phyloP scores from a whole-genome alignment of 1,139 yeast genomes.

The Blastobotrys apis region DNA sequence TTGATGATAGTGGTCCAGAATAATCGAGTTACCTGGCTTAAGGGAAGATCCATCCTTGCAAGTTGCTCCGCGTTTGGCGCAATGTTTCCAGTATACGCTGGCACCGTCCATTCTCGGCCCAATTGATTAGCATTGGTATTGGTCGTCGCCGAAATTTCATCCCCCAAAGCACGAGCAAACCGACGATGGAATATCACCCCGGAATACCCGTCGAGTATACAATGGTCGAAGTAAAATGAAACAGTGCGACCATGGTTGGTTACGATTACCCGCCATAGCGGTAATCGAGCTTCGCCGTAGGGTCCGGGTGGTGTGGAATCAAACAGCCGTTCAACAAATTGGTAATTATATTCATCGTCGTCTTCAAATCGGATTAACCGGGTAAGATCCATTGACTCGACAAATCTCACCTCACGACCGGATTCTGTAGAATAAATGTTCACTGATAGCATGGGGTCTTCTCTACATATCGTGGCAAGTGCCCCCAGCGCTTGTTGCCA shows the following conservation, averaged over 20 bases:
- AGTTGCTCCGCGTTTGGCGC: not conserved
- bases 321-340: conserved; percentile 6
- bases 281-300: conserved; percentile 8
- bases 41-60: not conserved
- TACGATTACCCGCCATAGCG: conserved; percentile 24
- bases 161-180: not conserved
- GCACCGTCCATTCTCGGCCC: not conserved
- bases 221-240: conserved; percentile 24
- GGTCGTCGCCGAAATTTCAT: not conserved
- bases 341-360: not conserved
- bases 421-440: conserved; percentile 1
- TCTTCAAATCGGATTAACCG: not conserved
- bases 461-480: no score
- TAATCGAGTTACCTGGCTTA: no score
- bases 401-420: not conserved
- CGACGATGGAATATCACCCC: conserved; percentile 22
- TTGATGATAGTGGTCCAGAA: no score
- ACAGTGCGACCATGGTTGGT: conserved; percentile 15
- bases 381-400: not conserved
- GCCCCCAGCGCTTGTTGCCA: no score
- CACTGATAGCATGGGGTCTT: conserved; percentile 6
- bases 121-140: not conserved
- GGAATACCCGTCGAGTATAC: conserved; percentile 23
- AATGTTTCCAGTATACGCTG: not conserved
- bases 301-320: no score